phyloP scores from a whole-genome alignment of 768 basidiomycete genomes.

The Tulasnella calospora region DNA sequence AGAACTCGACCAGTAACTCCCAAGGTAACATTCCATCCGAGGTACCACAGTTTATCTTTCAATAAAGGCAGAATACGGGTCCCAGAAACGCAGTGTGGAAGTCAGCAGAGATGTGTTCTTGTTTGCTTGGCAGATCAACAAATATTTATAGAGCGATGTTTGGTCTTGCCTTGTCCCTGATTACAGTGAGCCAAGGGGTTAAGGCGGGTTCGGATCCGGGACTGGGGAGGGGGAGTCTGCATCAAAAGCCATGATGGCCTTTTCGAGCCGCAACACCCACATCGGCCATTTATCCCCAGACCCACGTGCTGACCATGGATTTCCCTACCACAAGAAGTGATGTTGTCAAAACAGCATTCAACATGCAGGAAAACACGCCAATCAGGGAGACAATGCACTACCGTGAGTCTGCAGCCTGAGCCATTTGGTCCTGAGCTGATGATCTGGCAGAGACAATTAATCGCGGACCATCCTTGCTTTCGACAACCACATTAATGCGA shows the following conservation, averaged over 20 bases:
- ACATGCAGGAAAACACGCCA: not conserved
- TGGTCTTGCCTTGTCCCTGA: too few relatives aligned
- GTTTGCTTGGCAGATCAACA: not conserved
- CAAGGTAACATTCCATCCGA: not conserved
- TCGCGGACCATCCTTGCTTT: not conserved
- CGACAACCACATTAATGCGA: not conserved
- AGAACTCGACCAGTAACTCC: slow-evolving; percentile 5
- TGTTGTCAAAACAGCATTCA: not conserved
- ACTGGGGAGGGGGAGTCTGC: too few relatives aligned
- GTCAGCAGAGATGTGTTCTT: not conserved
- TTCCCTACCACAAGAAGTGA: not conserved
- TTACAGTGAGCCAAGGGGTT: too few relatives aligned
- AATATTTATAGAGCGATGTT: not conserved
- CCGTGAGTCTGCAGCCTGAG: not conserved
- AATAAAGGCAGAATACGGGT: not conserved
- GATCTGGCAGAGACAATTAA: not conserved
- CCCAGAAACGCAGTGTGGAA: not conserved
- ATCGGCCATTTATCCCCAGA: too few relatives aligned
- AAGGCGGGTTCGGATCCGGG: too few relatives aligned
- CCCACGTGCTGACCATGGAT: not conserved
- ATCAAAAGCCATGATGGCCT: too few relatives aligned
- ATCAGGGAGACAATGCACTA: not conserved
- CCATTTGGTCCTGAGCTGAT: not conserved
- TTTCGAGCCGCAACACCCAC: too few relatives aligned
- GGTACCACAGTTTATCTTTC: not conserved